Evolutionary conservation across 2,329 filamentous ascomycete species (phyloP), one percentile per base, ranked within the genome.

Genomic region (Dactylellina leptospora): DNA sequence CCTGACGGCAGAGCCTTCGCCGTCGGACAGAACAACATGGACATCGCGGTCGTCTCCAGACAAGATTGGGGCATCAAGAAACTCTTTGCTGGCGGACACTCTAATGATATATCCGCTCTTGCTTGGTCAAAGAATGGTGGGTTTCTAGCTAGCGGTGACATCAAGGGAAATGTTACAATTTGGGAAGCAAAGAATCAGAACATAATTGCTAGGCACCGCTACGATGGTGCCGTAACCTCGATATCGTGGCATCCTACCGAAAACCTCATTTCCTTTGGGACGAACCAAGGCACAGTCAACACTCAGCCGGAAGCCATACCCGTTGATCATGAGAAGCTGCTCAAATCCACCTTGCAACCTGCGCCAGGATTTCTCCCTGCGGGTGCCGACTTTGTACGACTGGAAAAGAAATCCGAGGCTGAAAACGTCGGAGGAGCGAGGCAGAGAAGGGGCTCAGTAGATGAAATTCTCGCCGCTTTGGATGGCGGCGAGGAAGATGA

Each of bases 111-210:
- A 68, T 96, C 92, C 0, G 90, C 93, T 1, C 81, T 96, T 33
- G 88, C 90, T 33, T 99, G 95, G 95, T 96, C 93, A 11, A 92
- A 92, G 1, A 99, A 99, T 78, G 95, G 95, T 38, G 91, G 93
- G 0, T 83, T 99, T 77, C 83, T 99, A 20, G 92, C 88, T 8
- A 87, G 87, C 16, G 87, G 88, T 13, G 87, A 83, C 74, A 87
- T 86, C 75, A 88, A 90, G 77, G 85, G 85, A 76, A 91, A 87
- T 78, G 81, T 96, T 2, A 79, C 90, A 23, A 82, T 99, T 1
- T 99, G 96, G 95, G 92, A 97, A 77, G 89, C 91, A 1, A 92
- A 90, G 79, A 91, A 90, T 0, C 93, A 97, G 80, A 90, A 86
- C 54, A 84, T 96, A 30, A 81, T 97, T 61, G 88, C 90, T 69